Evolutionary conservation across 163 green algal genomes (phyloP).

Genomic region (Scenedesmus sp.): DNA sequence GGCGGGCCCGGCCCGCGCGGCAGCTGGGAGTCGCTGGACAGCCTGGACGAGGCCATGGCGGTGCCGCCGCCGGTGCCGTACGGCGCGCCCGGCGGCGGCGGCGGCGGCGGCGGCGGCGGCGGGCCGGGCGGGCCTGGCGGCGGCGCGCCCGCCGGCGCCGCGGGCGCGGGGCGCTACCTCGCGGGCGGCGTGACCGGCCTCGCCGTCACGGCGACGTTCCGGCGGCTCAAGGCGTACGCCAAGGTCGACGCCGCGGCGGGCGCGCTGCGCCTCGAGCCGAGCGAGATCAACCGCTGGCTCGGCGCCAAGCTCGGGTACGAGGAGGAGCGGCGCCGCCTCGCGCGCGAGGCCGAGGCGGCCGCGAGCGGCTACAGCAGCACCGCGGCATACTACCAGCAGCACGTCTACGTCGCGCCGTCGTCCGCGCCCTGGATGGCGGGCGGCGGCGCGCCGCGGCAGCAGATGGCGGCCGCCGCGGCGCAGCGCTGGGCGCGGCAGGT

Average conservation of each 20-base stretch:
- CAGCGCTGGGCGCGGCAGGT: not conserved
- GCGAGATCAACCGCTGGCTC: constrained; percentile 44
- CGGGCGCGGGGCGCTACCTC: constrained; percentile 1
- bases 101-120: not conserved
- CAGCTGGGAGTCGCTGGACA: not conserved
- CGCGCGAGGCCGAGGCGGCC: constrained; percentile 19
- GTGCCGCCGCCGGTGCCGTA: not conserved
- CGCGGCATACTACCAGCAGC: constrained; percentile 35
- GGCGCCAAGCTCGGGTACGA: constrained; percentile 26
- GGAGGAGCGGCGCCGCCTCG: constrained; percentile 33
- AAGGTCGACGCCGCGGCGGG: constrained; percentile 12
- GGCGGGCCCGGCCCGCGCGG: not conserved
- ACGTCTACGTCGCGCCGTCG: too few relatives aligned
- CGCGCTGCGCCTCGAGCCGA: constrained; percentile 5
- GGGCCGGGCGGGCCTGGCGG: not conserved
- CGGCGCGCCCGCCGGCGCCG: not conserved
- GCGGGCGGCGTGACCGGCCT: constrained; percentile 33
- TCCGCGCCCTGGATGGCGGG: too few relatives aligned
- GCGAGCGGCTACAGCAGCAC: constrained; percentile 26
- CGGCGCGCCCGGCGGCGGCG: not conserved
- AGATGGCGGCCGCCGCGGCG: too few relatives aligned
- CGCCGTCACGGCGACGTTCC: constrained; percentile 33
- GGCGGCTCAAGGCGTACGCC: constrained; percentile 41
- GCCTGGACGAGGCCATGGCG: not conserved
- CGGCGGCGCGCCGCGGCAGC: too few relatives aligned